Evolutionary conservation across 371 early-diverging fungal genomes (phyloP), one percentile per base, ranked within the genome.

Genomic region (Mucor lusitanicus): DNA sequence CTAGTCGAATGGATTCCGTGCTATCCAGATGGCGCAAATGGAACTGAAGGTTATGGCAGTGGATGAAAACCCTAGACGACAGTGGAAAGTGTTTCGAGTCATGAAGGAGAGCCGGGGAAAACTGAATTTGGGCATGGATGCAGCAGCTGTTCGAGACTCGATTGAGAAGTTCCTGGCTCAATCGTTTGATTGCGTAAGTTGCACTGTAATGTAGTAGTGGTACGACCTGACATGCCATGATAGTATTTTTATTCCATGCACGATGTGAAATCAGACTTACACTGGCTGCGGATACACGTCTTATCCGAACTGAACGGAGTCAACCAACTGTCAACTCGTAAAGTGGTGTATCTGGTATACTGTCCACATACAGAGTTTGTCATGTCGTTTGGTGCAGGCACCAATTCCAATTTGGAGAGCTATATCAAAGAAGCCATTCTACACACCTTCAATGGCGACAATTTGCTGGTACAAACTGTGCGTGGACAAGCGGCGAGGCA

Each of bases 211-310:
- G n/a, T n/a, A n/a, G n/a, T n/a, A n/a, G n/a, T n/a, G n/a, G n/a
- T n/a, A n/a, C n/a, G n/a, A n/a, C n/a, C 42, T 28, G 46, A 46
- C 46, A 46, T 37, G 54, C 30, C 57, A 15, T 19, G 8, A 7
- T 60, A 86, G 86, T 81, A 86, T 64, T 64, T 85, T 0, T 73
- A 73, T 55, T 65, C 60, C 3, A 48, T 60, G 46, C 71, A 64
- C 12, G 64, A 79, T 9, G 69, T 74, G 32, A 63, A 75, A 7
- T 50, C 63, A 6, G 59, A 67, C 12, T 73, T 77, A 56, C 57
- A 78, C 44, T 85, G 87, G 85, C 68, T 84, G n/a, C 72, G 85
- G 55, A 76, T 87, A 46, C 71, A 76, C 33, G 53, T 85, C 23
- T 75, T 72, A 60, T 80, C 82, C 11, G 50, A 50, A 12, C 11